Evolutionary conservation across 345 rosid genomes (phyloP).

Genomic region (Citropsis articulata): DNA sequence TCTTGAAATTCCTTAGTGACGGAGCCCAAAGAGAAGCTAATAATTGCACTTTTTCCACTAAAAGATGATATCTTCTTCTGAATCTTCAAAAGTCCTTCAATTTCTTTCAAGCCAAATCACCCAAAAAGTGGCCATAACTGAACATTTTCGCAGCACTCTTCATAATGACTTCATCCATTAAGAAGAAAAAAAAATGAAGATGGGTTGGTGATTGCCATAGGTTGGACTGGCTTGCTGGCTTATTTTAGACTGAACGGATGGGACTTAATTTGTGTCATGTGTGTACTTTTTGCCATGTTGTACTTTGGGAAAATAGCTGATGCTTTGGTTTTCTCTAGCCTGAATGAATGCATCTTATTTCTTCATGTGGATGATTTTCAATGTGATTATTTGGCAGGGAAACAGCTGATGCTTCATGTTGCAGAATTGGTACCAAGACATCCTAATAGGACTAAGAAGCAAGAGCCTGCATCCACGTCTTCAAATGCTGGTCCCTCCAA

Average conservation of each 20-base stretch:
- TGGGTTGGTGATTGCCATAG: not conserved
- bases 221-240: not conserved
- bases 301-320: not conserved
- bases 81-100: too few species aligned
- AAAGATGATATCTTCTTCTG: too few species aligned
- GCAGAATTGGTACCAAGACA: slow-evolving; percentile 90
- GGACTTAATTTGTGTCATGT: not conserved
- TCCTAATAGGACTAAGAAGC: slow-evolving; percentile 82
- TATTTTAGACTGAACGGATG: not conserved
- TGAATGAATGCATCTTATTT: not conserved
- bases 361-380: not conserved
- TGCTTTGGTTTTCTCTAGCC: not conserved
- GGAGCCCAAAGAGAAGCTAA: too few species aligned
- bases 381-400: slow-evolving; percentile 47
- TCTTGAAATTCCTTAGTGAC: too few species aligned
- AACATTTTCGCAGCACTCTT: too few species aligned
- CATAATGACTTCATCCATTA: too few species aligned
- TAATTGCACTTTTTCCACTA: too few species aligned
- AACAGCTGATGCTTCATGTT: slow-evolving; percentile 79
- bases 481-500: slow-evolving; percentile 52
- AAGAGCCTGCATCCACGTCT: slow-evolving; percentile 61
- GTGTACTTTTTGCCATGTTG: not conserved
- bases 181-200: not conserved
- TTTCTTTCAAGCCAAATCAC: too few species aligned
- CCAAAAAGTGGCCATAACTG: too few species aligned